A percentile compares a stretch with the other conserved stretches of the same genome.
Evolutionary conservation across 257 asterid species (phyloP).

Genomic region (Solanum chilense): DNA sequence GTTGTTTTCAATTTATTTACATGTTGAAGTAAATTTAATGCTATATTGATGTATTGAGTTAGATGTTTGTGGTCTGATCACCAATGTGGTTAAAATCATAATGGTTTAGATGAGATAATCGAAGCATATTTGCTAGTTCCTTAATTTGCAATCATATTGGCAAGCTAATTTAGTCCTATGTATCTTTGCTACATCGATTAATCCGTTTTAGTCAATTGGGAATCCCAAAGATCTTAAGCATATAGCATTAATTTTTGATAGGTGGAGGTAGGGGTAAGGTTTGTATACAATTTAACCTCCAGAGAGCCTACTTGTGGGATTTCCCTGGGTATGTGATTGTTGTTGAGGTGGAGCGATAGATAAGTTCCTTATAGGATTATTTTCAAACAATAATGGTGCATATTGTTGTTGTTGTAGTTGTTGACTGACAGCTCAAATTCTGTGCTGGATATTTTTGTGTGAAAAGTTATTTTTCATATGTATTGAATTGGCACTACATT

Average conservation of each 20-base stretch:
- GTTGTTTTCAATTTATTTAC: background rate
- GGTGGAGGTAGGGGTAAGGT: background rate
- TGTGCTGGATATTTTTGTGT: background rate
- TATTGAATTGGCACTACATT: background rate
- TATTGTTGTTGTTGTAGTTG: background rate
- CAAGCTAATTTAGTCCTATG: background rate
- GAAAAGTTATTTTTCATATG: background rate
- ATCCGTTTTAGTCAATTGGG: background rate
- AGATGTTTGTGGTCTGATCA: background rate
- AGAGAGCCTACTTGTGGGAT: background rate
- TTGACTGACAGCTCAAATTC: background rate
- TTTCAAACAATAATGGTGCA: background rate
- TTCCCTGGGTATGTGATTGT: background rate
- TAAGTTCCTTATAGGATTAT: background rate
- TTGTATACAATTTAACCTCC: background rate
- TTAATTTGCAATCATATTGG: background rate
- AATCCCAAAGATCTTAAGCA: background rate
- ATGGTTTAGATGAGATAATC: background rate
- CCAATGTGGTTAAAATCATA: background rate
- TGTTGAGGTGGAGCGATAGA: background rate
- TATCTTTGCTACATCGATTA: background rate
- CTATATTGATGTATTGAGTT: background rate
- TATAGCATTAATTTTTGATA: background rate
- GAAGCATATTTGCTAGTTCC: background rate
- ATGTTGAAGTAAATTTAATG: background rate